Evolutionary conservation across 2,329 filamentous ascomycete genomes (phyloP).

Genomic region (Chaetomium strumarium): DNA sequence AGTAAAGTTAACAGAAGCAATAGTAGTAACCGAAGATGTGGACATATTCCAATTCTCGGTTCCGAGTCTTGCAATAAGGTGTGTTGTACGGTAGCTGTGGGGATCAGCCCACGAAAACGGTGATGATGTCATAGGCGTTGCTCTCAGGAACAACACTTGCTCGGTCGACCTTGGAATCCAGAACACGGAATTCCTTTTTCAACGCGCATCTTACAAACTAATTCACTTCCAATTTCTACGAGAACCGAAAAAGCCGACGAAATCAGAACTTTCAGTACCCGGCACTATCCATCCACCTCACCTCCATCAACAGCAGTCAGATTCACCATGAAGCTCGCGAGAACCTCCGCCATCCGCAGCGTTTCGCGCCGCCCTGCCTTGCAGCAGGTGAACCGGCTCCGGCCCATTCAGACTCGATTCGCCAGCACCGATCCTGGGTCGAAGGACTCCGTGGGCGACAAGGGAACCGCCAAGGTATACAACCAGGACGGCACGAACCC

Average conservation of each 20-base stretch:
- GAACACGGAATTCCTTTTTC: background rate
- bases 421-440: constrained; percentile 2
- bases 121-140: constrained; percentile 7
- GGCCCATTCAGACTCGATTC: background rate
- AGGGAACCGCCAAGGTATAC: constrained; percentile 15
- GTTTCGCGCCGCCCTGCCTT: constrained; percentile 6
- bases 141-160: background rate
- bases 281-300: too few relatives aligned
- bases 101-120: background rate
- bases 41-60: too few relatives aligned
- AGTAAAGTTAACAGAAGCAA: too few relatives aligned
- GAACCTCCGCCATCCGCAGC: background rate
- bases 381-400: background rate
- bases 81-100: too few relatives aligned
- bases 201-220: background rate
- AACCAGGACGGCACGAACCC: constrained; percentile 20
- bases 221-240: too few relatives aligned
- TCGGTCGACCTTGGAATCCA: background rate
- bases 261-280: background rate
- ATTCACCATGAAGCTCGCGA: constrained; percentile 6
- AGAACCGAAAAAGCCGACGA: background rate
- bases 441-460: constrained; percentile 9
- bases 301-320: background rate
- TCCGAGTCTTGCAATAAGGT: background rate
- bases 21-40: too few relatives aligned